Conservation (phyloP, 805 yeast genomes). For the Candida golubevii region DNA sequence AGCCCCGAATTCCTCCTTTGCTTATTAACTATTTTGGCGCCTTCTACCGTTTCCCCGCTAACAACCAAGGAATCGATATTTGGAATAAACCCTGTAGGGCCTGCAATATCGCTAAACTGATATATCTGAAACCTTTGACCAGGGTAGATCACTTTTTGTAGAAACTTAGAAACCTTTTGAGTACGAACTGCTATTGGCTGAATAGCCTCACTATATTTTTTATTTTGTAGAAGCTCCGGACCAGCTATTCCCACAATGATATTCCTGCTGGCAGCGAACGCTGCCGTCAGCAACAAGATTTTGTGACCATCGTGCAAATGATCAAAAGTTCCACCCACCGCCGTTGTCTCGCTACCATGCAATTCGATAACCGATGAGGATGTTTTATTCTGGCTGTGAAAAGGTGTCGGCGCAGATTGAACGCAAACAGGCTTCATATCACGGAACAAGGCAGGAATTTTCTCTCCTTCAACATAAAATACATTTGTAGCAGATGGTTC, state of each 20-base stretch:
- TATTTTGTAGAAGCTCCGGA: slow-evolving; percentile 63
- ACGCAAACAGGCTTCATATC: no score
- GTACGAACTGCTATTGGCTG: slow-evolving; percentile 56
- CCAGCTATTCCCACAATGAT: slow-evolving; percentile 86
- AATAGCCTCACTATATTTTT: slow-evolving; percentile 63
- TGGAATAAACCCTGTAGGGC: slow-evolving; percentile 79
- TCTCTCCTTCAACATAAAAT: not conserved
- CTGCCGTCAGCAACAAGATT: slow-evolving; percentile 69
- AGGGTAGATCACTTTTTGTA: slow-evolving; percentile 44
- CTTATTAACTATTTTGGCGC: slow-evolving; percentile 70
- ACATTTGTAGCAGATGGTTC: not conserved
- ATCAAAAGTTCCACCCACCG: slow-evolving; percentile 96
- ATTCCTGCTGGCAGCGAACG: slow-evolving; percentile 49
- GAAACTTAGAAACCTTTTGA: slow-evolving; percentile 43
- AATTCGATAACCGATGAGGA: no score
- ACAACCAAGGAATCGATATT: slow-evolving; percentile 78
- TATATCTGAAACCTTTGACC: slow-evolving; percentile 45
- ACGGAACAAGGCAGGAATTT: not conserved
- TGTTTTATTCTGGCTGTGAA: no score
- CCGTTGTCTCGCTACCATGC: slow-evolving; percentile 22
- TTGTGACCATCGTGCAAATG: slow-evolving; percentile 96
- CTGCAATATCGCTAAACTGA: slow-evolving; percentile 81
- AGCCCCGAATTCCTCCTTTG: slow-evolving; percentile 56
- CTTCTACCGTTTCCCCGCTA: slow-evolving; percentile 72
- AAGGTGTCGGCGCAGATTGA: no score